Evolutionary conservation across 2,329 filamentous ascomycete species (phyloP).

Genomic region (Pseudopyricularia javanii): DNA sequence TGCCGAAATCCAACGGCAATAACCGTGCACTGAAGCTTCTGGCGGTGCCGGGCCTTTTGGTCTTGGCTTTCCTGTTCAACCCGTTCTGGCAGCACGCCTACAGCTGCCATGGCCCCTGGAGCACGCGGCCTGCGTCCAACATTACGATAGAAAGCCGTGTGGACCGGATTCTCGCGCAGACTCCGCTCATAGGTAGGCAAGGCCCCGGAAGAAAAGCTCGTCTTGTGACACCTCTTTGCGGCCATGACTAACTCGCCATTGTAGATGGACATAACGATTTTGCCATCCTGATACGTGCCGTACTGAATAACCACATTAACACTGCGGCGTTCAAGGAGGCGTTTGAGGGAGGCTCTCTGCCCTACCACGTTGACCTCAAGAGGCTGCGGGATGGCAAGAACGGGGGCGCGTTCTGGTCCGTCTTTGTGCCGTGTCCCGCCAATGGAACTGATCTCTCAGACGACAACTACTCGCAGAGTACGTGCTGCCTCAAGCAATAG

Average conservation of each 20-base stretch:
- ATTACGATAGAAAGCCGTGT: constrained; percentile 9
- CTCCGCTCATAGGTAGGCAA: constrained; percentile 10
- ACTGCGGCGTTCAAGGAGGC: constrained; percentile 56
- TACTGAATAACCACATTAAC: constrained; percentile 70
- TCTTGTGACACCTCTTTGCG: no score
- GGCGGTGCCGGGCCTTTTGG: background rate
- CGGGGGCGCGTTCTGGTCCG: constrained; percentile 89
- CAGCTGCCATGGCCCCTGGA: background rate
- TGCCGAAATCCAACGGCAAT: background rate
- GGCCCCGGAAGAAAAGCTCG: no score
- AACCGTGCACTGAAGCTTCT: no score
- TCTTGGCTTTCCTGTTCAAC: background rate
- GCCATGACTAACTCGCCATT: background rate
- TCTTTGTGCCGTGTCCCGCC: constrained; percentile 64
- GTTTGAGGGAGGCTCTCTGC: constrained; percentile 60
- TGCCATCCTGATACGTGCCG: constrained; percentile 54
- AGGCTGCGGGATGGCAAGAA: constrained; percentile 58
- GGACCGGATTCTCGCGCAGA: constrained; percentile 8
- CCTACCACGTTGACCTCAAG: constrained; percentile 65
- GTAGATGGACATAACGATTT: constrained; percentile 86
- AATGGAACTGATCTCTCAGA: constrained; percentile 65
- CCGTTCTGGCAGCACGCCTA: background rate
- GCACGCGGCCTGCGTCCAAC: background rate
- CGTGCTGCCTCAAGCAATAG: constrained; percentile 11
- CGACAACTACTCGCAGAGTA: constrained; percentile 56